These are phyloP conservation scores for Eimeria zaria DNA, from an alignment of 169 alveolate species.

Conservation along the genomic window DNA sequence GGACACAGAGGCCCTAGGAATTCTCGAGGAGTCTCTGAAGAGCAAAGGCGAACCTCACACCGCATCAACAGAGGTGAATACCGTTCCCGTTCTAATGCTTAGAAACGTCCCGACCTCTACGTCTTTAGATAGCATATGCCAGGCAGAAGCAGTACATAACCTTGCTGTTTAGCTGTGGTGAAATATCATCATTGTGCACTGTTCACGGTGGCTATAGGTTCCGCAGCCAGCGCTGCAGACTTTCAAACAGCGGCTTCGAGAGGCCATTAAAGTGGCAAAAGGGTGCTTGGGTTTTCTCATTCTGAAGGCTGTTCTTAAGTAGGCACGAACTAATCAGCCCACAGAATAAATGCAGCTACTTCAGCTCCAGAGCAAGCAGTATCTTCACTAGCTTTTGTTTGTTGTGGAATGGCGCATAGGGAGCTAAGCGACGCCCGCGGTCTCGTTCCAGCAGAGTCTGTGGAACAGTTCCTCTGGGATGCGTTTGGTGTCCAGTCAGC, in stretches of 20 bases:
- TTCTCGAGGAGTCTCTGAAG: constrained; percentile 24
- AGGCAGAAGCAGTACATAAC: background rate
- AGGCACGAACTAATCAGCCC: background rate
- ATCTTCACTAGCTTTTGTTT: background rate
- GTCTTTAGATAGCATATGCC: no score
- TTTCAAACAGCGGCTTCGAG: constrained; percentile 65
- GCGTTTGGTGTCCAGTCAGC: constrained; percentile 63
- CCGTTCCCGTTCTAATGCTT: background rate
- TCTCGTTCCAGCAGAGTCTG: constrained; percentile 52
- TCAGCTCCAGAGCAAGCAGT: background rate
- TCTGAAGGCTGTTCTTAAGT: constrained; percentile 61
- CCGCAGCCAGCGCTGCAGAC: constrained; percentile 51
- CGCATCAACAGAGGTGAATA: background rate
- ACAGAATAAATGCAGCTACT: background rate
- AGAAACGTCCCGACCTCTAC: background rate
- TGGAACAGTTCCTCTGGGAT: constrained; percentile 75
- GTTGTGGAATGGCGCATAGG: constrained; percentile 56
- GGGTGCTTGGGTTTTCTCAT: constrained; percentile 54
- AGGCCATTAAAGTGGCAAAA: constrained; percentile 25
- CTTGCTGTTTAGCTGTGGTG: background rate
- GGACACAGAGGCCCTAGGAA: constrained; percentile 43
- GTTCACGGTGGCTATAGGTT: background rate
- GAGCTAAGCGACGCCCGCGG: constrained; percentile 68
- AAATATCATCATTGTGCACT: background rate
- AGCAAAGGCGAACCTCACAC: constrained; percentile 4